Base-by-base conservation (phyloP, 2,329 filamentous ascomycete genomes). In the Monilinia polystroma region DNA sequence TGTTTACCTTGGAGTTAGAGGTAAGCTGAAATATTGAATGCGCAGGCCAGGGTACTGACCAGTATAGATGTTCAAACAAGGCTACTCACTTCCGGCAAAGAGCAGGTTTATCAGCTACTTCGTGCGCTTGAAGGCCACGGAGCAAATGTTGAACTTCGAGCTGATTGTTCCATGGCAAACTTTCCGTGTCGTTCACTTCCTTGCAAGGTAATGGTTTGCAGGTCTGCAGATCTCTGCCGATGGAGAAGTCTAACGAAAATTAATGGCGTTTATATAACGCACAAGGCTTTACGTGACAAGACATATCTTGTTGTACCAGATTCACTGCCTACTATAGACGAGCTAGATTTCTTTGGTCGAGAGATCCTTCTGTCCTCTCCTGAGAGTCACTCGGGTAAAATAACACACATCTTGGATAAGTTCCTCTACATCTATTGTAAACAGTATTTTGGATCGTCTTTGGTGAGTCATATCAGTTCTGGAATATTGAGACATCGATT, bases 201-300 rank as follows among this genome's bases (percentile, higher is more conserved):
- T 11, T 53, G 56, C 6, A 53, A 68, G 51, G 69, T 72, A 8
- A 70, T 68, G 63, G 49, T 58, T 53, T 72, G 70, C 43, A 67
- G 58, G 23, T 51, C 68, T n/a, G 64, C 63, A 7, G 65, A 67
- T 20, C 35, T 49, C 0, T 67, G 68, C 49, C 65, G 69, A 6
- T 72, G 70, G 70, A 69, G 70, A 54, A 63, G 67, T 23, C 47
- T 72, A 16, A 57, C 63, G 2, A 71, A 68, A 53, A 43, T 64
- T 8, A 66, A 65, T 4, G 69, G 70, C 2, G 69, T 72, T 51
- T 71, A 70, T 14, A 54, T 72, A 54, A 71, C 70, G 5, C 62
- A 64, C 11, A 59, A 68, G 35, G 68, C 55, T 2, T 51, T 69
- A 51, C 47, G 68, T 11, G 68, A 67, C 29, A 64, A 68, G 23